These are phyloP conservation scores for Phytophthora hibernalis DNA, from an alignment of 352 stramenopile species.

Conservation along the genomic window DNA sequence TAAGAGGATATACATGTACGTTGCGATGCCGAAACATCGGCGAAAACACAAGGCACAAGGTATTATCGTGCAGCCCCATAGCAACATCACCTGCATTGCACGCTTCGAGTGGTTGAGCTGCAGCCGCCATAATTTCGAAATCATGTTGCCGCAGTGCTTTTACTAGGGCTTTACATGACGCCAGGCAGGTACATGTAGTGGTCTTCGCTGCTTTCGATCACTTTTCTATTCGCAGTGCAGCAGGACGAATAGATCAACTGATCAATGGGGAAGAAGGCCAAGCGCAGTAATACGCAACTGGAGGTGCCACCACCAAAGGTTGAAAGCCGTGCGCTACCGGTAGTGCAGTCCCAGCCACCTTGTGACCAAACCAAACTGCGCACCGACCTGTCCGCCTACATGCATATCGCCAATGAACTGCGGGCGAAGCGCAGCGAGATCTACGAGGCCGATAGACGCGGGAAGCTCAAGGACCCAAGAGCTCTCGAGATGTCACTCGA, in stretches of 20 bases:
- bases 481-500: slow-evolving; percentile 16
- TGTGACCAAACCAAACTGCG: slow-evolving; percentile 19
- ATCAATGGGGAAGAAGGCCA: slow-evolving; percentile 13
- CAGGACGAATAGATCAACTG: slow-evolving; percentile 11
- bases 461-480: slow-evolving; percentile 14
- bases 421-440: slow-evolving; percentile 18
- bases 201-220: slow-evolving; percentile 4
- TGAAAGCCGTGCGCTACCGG: not conserved
- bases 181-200: not conserved
- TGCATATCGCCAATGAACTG: slow-evolving; percentile 5
- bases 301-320: not conserved
- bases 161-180: slow-evolving; percentile 14
- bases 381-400: slow-evolving; percentile 17
- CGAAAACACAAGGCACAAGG: not conserved
- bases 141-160: slow-evolving; percentile 18
- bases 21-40: not conserved
- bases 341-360: not conserved
- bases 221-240: slow-evolving; percentile 4
- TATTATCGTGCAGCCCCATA: not conserved
- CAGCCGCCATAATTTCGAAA: slow-evolving; percentile 23
- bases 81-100: not conserved
- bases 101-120: not conserved
- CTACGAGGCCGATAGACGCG: slow-evolving; percentile 15
- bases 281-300: not conserved
- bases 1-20: no score